A percentile compares a stretch with the other conserved stretches of the same genome.
These are phyloP conservation scores for Acorus calamus DNA, from an alignment of 106 monocot genomes.

Conservation along the genomic window DNA sequence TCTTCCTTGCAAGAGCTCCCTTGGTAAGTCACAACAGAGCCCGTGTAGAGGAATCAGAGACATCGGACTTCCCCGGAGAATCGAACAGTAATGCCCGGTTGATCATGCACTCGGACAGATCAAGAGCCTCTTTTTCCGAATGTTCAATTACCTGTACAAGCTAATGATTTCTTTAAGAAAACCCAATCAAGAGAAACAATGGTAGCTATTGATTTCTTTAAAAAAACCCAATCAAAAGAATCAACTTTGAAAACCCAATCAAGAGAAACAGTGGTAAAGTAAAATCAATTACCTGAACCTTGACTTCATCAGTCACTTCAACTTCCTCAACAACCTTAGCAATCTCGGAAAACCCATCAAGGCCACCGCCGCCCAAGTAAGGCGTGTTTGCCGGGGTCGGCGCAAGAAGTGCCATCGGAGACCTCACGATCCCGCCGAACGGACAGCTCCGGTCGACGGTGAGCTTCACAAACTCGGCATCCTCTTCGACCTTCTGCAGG, in stretches of 20 bases:
- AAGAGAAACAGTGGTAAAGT: too few relatives aligned
- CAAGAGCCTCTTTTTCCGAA: conserved; percentile 14
- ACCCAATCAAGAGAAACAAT: too few relatives aligned
- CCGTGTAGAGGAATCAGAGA: conserved; percentile 8
- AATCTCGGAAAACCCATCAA: too few relatives aligned
- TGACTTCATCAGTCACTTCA: neutral
- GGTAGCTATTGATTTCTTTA: too few relatives aligned
- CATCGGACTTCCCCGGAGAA: conserved; percentile 52
- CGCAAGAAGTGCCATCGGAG: conserved; percentile 54
- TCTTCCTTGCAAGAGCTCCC: conserved; percentile 13
- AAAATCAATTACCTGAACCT: neutral
- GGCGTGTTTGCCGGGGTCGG: conserved; percentile 87
- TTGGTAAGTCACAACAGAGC: conserved; percentile 36
- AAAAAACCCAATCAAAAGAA: too few relatives aligned
- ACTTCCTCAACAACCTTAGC: too few relatives aligned
- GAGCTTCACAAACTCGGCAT: conserved; percentile 29
- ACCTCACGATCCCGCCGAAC: conserved; percentile 29
- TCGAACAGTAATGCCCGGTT: conserved; percentile 78
- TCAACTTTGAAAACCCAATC: too few relatives aligned
- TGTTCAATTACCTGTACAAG: conserved; percentile 14
- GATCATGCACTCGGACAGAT: conserved; percentile 27
- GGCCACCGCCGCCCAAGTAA: neutral
- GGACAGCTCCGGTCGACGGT: conserved; percentile 7
- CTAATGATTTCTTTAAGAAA: neutral
- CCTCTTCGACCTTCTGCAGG: conserved; percentile 79